phyloP scores from a whole-genome alignment of 208 protist species.

The Crithidia expoeki region DNA sequence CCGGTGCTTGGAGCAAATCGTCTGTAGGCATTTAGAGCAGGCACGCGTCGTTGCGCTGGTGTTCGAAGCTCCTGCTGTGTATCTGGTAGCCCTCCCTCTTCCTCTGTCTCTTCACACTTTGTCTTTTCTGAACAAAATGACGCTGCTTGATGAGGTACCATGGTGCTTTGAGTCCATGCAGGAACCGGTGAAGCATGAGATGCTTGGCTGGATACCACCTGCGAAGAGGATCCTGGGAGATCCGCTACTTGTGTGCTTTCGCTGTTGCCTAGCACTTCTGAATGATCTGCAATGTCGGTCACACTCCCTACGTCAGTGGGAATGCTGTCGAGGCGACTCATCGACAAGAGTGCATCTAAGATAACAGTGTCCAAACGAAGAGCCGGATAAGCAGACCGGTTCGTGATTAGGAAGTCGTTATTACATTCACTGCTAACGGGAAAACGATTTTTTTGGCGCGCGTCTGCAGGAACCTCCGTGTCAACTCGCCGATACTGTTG shows the following conservation, averaged over 20 bases:
- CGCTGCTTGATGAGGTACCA: too few relatives aligned
- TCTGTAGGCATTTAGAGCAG: neutral
- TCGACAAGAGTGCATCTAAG: conserved; percentile 18
- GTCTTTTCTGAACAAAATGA: neutral
- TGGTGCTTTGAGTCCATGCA: too few relatives aligned
- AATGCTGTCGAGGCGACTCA: neutral
- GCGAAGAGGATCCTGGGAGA: too few relatives aligned
- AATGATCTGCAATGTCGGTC: neutral
- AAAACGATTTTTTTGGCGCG: too few relatives aligned
- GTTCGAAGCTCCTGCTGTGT: neutral
- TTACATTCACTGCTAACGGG: neutral
- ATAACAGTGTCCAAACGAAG: conserved; percentile 6
- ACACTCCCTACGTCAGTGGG: neutral
- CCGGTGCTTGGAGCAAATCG: neutral
- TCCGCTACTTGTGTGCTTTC: neutral
- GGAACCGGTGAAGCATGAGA: neutral
- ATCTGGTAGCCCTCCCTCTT: neutral
- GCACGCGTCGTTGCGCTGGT: conserved; percentile 9
- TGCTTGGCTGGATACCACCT: too few relatives aligned
- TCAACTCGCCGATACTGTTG: too few relatives aligned
- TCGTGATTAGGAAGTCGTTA: too few relatives aligned
- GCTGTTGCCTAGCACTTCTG: neutral
- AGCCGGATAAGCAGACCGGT: neutral
- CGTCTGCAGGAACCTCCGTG: too few relatives aligned
- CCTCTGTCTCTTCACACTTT: neutral